A percentile compares a stretch with the other conserved stretches of the same genome.
Conservation (phyloP, 257 asterid species). For the Salvia splendens region DNA sequence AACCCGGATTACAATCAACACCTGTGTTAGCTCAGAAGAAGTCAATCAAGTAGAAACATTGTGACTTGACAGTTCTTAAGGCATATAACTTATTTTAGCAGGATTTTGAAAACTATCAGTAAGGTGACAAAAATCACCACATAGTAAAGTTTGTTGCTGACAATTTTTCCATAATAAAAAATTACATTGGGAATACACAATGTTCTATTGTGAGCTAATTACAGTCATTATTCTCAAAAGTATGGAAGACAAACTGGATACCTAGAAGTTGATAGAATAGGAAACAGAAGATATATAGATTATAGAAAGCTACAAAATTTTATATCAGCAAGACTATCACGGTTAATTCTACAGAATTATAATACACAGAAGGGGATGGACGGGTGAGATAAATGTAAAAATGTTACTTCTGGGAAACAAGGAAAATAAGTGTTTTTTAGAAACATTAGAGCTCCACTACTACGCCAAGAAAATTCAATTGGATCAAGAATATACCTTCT, state of each 20-base stretch:
- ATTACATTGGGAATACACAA: not conserved
- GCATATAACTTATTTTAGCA: constrained; percentile 12
- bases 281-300: not conserved
- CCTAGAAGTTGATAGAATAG: not conserved
- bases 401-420: not conserved
- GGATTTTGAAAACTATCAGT: not conserved
- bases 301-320: constrained; percentile 2
- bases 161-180: not conserved
- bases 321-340: not conserved
- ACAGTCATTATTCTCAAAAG: not conserved
- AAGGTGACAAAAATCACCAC: not conserved
- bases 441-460: not conserved
- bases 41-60: constrained; percentile 1
- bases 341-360: not conserved
- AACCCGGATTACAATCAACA: not conserved
- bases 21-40: constrained; percentile 9
- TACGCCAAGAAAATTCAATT: not conserved
- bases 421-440: not conserved
- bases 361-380: constrained; percentile 11
- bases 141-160: not conserved
- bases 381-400: not conserved
- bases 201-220: not conserved
- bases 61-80: not conserved
- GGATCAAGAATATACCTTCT: constrained; percentile 61
- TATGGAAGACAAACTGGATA: not conserved